Evolutionary conservation across 352 stramenopile genomes (phyloP), one percentile per base, ranked within the genome.

Genomic region (Thalassiosira ordinaria): DNA sequence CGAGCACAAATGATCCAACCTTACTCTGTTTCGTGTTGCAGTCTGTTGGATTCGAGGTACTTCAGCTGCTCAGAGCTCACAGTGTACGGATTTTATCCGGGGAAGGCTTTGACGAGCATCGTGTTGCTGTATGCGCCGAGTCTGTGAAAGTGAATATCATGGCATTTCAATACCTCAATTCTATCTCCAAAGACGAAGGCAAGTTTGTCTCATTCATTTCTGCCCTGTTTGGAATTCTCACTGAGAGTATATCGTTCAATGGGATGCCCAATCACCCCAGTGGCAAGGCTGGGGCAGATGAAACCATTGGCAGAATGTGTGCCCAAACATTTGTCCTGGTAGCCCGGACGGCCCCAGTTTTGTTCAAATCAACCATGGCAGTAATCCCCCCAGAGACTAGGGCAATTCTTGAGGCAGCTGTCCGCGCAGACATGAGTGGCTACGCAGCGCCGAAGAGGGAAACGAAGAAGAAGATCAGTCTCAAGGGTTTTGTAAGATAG

Each of bases 391-490:
- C 85, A 29, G 74, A 87, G 18, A 85, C 85, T 55, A 72, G 85
- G 47, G 69, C 65, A 35, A 56, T 91, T 46, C 76, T 93, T 33
- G 90, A 94, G 60, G 81, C 84, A 74, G 79, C 90, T 53, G 85
- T 94, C 0, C 82, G 90, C 39, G 88, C 80, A 20, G 90, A 94
- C 65, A 92, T 94, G 88, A 92, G 65, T 74, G 90, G 88, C 8
- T 94, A 94, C 76, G 80, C 60, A 26, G 51, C 61, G 29, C 60
- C 67, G 24, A 71, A 75, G 18, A 77, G 61, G 11, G 74, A 81
- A 53, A 46, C 65, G 11, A 92, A 91, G 55, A 92, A 92, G 71
- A 92, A 92, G 64, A 71, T 94, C 8, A 91, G 74, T 85, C 68
- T 92, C 0, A 89, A 93, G 61, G 74, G 80, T 24, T 93, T 93